Conservation (phyloP, 257 asterid species). For the Primulina eburnea region DNA sequence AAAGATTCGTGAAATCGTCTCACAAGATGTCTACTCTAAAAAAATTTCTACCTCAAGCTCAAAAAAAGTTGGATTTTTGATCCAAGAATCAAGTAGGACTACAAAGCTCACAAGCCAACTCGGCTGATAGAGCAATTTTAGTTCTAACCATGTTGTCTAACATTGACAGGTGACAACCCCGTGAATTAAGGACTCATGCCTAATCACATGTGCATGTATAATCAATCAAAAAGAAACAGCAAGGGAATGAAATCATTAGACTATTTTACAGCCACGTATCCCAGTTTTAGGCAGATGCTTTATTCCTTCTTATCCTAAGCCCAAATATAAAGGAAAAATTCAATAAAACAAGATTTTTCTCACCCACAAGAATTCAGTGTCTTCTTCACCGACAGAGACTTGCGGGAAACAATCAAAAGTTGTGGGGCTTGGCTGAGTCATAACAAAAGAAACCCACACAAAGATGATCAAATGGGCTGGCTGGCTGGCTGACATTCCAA, state of each 20-base stretch:
- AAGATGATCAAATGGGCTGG: conserved; percentile 30
- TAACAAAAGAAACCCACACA: conserved; percentile 45
- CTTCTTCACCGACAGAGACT: conserved; percentile 27
- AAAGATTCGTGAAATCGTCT: too few relatives aligned
- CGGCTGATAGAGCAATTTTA: background rate
- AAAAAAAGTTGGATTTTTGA: background rate
- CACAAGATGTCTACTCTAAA: too few relatives aligned
- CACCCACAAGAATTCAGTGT: conserved; percentile 39
- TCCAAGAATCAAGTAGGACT: background rate
- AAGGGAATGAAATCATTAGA: conserved; percentile 18
- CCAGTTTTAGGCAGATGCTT: conserved; percentile 15
- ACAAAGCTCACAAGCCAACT: background rate
- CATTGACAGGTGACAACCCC: background rate
- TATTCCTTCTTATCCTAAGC: conserved; percentile 36
- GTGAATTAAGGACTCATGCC: conserved; percentile 17
- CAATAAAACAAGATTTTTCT: conserved; percentile 13
- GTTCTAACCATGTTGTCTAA: background rate
- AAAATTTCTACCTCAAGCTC: too few relatives aligned
- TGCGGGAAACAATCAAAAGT: conserved; percentile 22
- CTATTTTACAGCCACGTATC: conserved; percentile 31
- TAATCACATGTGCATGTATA: conserved; percentile 14
- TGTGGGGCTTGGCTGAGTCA: conserved; percentile 33
- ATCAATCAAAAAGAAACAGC: conserved; percentile 4
- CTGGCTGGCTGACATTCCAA: conserved; percentile 23
- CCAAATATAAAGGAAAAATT: conserved; percentile 23